Evolutionary conservation across 306 rosid species (phyloP).

Genomic region (Cicer pinnatifidum): DNA sequence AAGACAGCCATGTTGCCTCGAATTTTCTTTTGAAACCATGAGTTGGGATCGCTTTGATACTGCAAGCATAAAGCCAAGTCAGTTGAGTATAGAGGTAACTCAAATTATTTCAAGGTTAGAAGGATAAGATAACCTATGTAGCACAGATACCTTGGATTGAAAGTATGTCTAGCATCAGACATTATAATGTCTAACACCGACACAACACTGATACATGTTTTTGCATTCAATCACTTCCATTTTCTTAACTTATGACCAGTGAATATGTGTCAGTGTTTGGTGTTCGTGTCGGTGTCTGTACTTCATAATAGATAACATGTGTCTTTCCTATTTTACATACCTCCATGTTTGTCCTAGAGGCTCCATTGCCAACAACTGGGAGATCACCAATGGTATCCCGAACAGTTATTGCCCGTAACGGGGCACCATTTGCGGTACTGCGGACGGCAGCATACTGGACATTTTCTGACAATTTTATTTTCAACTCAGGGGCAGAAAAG

Average conservation of each 20-base stretch:
- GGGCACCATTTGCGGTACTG: conserved; percentile 92
- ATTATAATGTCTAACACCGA: no score
- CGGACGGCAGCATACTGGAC: conserved; percentile 80
- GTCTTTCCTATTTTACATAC: conserved; percentile 44
- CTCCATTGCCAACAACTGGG: conserved; percentile 90
- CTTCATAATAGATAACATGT: background rate
- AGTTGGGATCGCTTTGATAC: conserved; percentile 76
- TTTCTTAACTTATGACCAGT: no score
- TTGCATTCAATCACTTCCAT: no score
- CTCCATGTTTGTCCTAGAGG: conserved; percentile 73
- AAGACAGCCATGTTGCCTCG: conserved; percentile 74
- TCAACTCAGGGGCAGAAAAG: conserved; percentile 82
- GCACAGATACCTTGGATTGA: no score
- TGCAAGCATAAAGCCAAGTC: conserved; percentile 44
- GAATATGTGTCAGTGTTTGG: no score
- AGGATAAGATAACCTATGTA: background rate
- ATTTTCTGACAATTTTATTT: conserved; percentile 59
- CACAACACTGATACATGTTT: no score
- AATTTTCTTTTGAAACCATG: conserved; percentile 92
- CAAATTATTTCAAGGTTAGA: background rate
- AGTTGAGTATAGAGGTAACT: conserved; percentile 19
- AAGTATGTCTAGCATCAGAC: no score
- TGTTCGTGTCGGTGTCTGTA: no score
- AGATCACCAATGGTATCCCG: conserved; percentile 96
- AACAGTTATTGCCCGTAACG: conserved; percentile 91